Evolutionary conservation across 371 early-diverging fungal genomes (phyloP).

Genomic region (Rhizopus arrhizus): DNA sequence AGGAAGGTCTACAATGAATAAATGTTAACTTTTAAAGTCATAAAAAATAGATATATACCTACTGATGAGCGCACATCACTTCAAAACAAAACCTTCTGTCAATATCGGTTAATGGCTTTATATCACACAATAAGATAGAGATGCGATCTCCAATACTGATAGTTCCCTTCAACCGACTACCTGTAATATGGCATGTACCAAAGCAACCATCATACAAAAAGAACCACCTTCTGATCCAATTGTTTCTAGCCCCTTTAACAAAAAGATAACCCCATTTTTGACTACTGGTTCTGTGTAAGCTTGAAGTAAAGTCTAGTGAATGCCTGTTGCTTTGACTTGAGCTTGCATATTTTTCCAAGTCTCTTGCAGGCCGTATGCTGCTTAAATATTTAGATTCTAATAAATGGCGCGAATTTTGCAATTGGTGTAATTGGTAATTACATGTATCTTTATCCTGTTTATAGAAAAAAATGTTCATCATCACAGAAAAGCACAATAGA

Average conservation of each 20-base stretch:
- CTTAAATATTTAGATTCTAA: slow-evolving; percentile 44
- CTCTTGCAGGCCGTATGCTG: slow-evolving; percentile 37
- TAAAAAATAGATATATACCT: slow-evolving; percentile 26
- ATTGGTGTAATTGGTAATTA: slow-evolving; percentile 37
- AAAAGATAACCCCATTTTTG: slow-evolving; percentile 50
- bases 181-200: slow-evolving; percentile 46
- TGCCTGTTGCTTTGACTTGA: slow-evolving; percentile 24
- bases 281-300: neutral
- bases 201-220: slow-evolving; percentile 64
- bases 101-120: slow-evolving; percentile 52
- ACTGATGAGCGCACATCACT: slow-evolving; percentile 65
- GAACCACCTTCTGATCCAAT: slow-evolving; percentile 62
- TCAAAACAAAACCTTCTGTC: slow-evolving; percentile 79
- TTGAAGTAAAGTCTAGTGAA: slow-evolving; percentile 32
- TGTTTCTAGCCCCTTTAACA: slow-evolving; percentile 34
- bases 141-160: slow-evolving; percentile 62
- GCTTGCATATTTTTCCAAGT: slow-evolving; percentile 29
- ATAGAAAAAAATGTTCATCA: neutral
- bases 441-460: slow-evolving; percentile 48
- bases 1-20: slow-evolving; percentile 37
- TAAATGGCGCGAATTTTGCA: slow-evolving; percentile 23
- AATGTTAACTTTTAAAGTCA: neutral
- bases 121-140: slow-evolving; percentile 63
- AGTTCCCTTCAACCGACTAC: slow-evolving; percentile 53
- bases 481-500: too few species aligned